phyloP scores from a whole-genome alignment of 768 basidiomycete species.

The Cyclocybe cylindracea region DNA sequence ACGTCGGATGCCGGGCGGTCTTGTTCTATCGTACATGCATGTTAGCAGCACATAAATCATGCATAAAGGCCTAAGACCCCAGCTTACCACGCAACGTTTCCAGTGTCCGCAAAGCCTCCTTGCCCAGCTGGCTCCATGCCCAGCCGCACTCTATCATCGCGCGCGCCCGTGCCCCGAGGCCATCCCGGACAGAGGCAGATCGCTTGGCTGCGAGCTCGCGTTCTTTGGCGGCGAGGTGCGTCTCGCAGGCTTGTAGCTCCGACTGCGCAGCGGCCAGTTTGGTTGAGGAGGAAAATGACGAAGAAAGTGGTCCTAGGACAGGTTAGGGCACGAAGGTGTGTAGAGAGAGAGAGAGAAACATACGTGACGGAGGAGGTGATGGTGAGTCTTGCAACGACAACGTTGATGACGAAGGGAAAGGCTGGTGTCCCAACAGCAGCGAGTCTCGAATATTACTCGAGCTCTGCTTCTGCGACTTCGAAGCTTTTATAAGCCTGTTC shows the following conservation, averaged over 20 bases:
- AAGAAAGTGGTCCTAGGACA: constrained; percentile 18
- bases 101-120: constrained; percentile 50
- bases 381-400: constrained; percentile 27
- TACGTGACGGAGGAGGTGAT: constrained; percentile 21
- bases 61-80: not conserved
- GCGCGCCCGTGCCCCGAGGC: constrained; percentile 59
- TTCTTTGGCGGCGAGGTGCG: constrained; percentile 71
- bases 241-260: constrained; percentile 82
- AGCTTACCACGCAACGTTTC: constrained; percentile 33
- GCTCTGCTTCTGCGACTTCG: constrained; percentile 49
- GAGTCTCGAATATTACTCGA: constrained; percentile 39
- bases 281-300: constrained; percentile 31
- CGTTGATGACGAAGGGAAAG: constrained; percentile 43
- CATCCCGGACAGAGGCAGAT: constrained; percentile 57
- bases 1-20: constrained; percentile 36
- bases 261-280: constrained; percentile 71
- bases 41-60: not conserved
- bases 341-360: constrained; percentile 16
- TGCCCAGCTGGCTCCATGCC: constrained; percentile 69
- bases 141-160: constrained; percentile 72
- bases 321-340: constrained; percentile 1
- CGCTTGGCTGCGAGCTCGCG: constrained; percentile 56
- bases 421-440: constrained; percentile 30
- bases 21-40: constrained; percentile 9
- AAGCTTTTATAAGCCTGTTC: constrained; percentile 77